Conservation (phyloP, 306 rosid species). For the Boehmeria nivea region DNA sequence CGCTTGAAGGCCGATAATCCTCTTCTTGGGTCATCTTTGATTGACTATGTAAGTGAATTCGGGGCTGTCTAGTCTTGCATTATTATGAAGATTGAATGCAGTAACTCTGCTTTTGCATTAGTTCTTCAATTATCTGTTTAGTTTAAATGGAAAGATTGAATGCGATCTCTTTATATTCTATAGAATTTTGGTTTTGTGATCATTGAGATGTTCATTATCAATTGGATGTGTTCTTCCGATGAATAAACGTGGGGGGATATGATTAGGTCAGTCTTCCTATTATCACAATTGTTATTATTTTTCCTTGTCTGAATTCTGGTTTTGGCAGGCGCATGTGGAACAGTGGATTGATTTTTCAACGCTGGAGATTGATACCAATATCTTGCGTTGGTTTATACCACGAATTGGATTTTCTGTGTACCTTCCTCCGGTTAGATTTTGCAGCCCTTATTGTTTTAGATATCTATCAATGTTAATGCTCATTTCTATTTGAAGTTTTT, state of each 20-base stretch:
- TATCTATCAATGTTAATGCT: background rate
- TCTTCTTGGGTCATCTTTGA: conserved; percentile 45
- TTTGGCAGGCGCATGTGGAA: conserved; percentile 57
- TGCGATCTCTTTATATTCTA: too few relatives aligned
- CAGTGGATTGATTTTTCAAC: conserved; percentile 84
- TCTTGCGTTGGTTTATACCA: conserved; percentile 31
- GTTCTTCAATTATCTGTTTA: background rate
- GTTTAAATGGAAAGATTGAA: too few relatives aligned
- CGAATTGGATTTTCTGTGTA: conserved; percentile 37
- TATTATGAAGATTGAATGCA: background rate
- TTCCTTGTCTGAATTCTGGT: background rate
- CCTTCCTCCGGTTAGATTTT: conserved; percentile 54
- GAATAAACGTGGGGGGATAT: background rate
- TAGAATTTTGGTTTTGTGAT: too few relatives aligned
- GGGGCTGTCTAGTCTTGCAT: background rate
- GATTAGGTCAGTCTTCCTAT: too few relatives aligned
- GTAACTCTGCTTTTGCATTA: background rate
- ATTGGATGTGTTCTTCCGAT: background rate
- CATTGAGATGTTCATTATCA: too few relatives aligned
- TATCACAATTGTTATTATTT: background rate
- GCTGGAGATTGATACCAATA: conserved; percentile 51
- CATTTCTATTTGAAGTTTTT: background rate
- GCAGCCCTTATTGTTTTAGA: background rate
- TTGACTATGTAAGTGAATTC: conserved; percentile 39
- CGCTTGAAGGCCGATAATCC: conserved; percentile 43